Evolutionary conservation across 352 stramenopile genomes (phyloP).

Genomic region (Phytophthora pini): DNA sequence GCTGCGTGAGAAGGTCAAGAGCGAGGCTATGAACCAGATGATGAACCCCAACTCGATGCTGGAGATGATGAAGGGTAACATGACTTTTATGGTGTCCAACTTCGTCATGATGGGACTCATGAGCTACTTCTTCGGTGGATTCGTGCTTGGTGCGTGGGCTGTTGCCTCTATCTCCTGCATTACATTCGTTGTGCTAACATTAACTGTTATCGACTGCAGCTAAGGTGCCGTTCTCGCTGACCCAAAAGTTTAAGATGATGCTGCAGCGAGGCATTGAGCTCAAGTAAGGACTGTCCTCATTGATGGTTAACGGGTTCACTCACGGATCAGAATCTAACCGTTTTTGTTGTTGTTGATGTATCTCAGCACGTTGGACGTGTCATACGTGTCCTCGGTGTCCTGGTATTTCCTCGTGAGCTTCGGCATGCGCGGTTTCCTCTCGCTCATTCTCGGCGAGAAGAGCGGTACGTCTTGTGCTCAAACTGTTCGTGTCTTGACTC

Average conservation of each 20-base stretch:
- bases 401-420: slow-evolving; percentile 99
- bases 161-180: not conserved
- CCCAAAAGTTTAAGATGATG: slow-evolving; percentile 98
- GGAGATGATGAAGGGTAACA: slow-evolving; percentile 99
- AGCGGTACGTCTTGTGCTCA: slow-evolving; percentile 47
- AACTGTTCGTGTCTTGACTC: not conserved
- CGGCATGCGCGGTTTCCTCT: slow-evolving; percentile 96
- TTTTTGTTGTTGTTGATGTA: slow-evolving; percentile 10
- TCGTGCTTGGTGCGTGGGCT: slow-evolving; percentile 89
- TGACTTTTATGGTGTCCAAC: slow-evolving; percentile 99
- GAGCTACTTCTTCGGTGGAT: slow-evolving; percentile 98
- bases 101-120: slow-evolving; percentile 99
- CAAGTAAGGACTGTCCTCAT: slow-evolving; percentile 48
- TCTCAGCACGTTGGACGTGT: slow-evolving; percentile 94
- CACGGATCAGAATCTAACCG: not conserved
- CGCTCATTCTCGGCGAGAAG: slow-evolving; percentile 95
- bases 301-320: slow-evolving; percentile 5
- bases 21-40: slow-evolving; percentile 93
- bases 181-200: too few species aligned
- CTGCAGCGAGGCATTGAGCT: slow-evolving; percentile 98
- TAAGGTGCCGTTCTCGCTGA: slow-evolving; percentile 98
- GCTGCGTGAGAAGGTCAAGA: slow-evolving; percentile 90
- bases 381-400: slow-evolving; percentile 97
- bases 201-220: slow-evolving; percentile 46
- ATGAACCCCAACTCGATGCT: slow-evolving; percentile 97